Base-by-base conservation (phyloP, 805 yeast genomes). In the Hanseniaspora vineae region DNA sequence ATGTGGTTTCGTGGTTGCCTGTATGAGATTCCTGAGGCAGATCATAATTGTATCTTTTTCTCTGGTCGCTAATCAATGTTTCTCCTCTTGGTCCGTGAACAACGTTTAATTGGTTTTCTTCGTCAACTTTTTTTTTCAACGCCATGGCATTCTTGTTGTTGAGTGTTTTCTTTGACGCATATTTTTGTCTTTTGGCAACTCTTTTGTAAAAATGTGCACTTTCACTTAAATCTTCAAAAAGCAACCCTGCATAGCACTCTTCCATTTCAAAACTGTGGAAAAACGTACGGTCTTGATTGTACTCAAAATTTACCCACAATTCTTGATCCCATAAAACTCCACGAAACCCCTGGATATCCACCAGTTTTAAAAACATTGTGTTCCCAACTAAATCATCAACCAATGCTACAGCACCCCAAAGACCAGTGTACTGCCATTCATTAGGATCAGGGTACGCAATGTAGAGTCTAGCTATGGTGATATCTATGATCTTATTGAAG, bases 251-350 rank as follows among this genome's bases (percentile, higher is more conserved):
- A 46, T 72, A 73, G 60, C 96, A 89, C 19, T 85, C 94, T 56
- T 92, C 97, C 43, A 87, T 70, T 67, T 92, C 98, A 66, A 92
- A 92, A 6, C 94, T 73, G 62, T 92, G 97, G 72, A 92, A 92
- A 65, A 86, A 92, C 39, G 95, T 80, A 32, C 98, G 76, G 64
- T 92, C 98, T 64, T 92, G 97, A 59, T 84, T 77, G 65, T 92
- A 92, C 55, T 81, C 81, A 63, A 92, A 88, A 57, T 85, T 82
- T 12, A 86, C 80, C 58, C 85, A 90, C 44, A 92, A 66, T 64
- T 92, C 98, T 64, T 92, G 98, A 64, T 92, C 98, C 98, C 98
- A 92, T 0, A 92, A 54, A 0, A 92, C 95, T 35, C 97, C 97
- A 40, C 83, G 70, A 51, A 78, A 75, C 6, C 94, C 95, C 37